These are phyloP conservation scores for Talinum fruticosum DNA, from an alignment of 148 eudicot genomes.

Conservation along the genomic window DNA sequence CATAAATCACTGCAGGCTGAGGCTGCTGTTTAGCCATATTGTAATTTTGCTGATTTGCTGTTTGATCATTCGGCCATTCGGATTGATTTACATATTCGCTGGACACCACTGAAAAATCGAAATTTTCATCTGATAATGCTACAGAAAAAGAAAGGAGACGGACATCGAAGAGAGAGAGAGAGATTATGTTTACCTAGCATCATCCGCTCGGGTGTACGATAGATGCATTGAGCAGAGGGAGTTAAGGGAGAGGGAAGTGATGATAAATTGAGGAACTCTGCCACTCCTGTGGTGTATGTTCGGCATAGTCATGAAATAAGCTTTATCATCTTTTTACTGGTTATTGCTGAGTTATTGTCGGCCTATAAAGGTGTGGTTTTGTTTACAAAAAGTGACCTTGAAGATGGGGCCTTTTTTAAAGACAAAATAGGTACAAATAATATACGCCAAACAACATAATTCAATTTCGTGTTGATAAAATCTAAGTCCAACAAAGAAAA, in stretches of 20 bases:
- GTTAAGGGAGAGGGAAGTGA: neutral
- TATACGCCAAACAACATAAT: no score
- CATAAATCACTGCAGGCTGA: conserved; percentile 39
- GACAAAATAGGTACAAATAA: no score
- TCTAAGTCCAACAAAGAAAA: no score
- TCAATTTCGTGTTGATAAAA: no score
- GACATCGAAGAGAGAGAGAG: no score
- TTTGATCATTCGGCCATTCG: neutral
- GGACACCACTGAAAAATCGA: neutral
- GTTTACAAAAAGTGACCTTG: no score
- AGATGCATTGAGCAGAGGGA: neutral
- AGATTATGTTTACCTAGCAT: no score
- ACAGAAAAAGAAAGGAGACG: neutral
- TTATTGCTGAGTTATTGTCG: no score
- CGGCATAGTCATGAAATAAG: neutral
- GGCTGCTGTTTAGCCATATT: conserved; percentile 15
- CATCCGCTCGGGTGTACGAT: no score
- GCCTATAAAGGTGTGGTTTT: no score
- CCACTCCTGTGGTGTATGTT: neutral
- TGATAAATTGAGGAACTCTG: neutral
- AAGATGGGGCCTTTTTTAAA: no score
- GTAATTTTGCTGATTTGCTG: neutral
- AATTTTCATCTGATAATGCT: neutral
- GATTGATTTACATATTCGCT: neutral
- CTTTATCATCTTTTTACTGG: no score